phyloP scores from a whole-genome alignment of 495 filamentous ascomycete species.

The Annulohypoxylon bovei region DNA sequence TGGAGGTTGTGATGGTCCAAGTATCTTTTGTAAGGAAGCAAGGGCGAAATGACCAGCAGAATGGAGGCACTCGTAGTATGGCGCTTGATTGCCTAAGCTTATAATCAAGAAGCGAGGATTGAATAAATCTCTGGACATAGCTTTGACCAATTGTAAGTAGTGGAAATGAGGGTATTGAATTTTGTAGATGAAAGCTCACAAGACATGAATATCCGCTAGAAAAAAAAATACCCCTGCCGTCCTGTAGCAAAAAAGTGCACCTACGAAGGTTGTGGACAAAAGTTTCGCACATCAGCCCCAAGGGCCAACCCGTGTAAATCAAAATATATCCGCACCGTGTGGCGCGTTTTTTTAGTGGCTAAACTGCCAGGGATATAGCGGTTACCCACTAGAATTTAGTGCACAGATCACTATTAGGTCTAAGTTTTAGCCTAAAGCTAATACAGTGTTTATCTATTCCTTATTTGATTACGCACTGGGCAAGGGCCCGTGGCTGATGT shows the following conservation, averaged over 20 bases:
- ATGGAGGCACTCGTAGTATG: conserved; percentile 78
- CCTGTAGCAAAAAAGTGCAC: not conserved
- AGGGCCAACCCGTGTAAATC: too few relatives aligned
- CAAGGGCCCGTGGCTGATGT: too few relatives aligned
- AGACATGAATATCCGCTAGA: not conserved
- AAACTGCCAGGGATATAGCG: too few relatives aligned
- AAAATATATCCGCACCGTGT: too few relatives aligned
- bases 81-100: conserved; percentile 58
- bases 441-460: too few relatives aligned
- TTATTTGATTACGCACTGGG: too few relatives aligned
- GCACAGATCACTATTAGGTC: too few relatives aligned
- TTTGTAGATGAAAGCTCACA: not conserved
- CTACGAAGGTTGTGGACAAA: too few relatives aligned
- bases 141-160: not conserved
- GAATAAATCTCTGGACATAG: conserved; percentile 17
- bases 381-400: too few relatives aligned
- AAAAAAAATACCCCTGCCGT: not conserved
- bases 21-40: conserved; percentile 57
- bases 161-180: not conserved
- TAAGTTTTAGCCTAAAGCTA: too few relatives aligned
- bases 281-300: too few relatives aligned
- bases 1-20: conserved; percentile 55
- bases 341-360: too few relatives aligned
- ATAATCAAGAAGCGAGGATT: conserved; percentile 58
- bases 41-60: conserved; percentile 81